phyloP scores from a whole-genome alignment of 1,139 yeast species.

The Hansenula anomala region DNA sequence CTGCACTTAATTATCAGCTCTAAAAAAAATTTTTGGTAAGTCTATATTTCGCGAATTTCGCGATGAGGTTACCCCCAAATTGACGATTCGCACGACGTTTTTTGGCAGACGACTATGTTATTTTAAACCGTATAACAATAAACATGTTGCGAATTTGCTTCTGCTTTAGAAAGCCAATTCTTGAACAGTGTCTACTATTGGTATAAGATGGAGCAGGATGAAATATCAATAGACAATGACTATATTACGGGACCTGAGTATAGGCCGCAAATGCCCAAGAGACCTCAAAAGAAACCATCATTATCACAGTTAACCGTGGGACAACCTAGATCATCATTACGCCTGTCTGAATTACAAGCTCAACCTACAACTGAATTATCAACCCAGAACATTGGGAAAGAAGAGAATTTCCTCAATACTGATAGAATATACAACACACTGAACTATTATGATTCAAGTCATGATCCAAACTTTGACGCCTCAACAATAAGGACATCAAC shows the following conservation, averaged over 20 bases:
- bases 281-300: conserved; percentile 17
- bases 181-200: too few relatives aligned
- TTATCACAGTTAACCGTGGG: conserved; percentile 17
- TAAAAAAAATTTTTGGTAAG: too few relatives aligned
- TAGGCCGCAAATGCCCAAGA: conserved; percentile 8
- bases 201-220: conserved; percentile 1
- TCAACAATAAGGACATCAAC: conserved; percentile 19
- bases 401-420: conserved; percentile 4
- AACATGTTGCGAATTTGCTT: not conserved
- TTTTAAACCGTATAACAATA: not conserved
- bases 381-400: conserved; percentile 10
- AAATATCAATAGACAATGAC: not conserved
- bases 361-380: conserved; percentile 22
- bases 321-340: conserved; percentile 6
- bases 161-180: too few relatives aligned
- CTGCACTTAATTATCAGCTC: too few relatives aligned
- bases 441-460: conserved; percentile 7
- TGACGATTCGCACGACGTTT: too few relatives aligned
- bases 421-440: conserved; percentile 10
- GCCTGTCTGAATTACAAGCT: conserved; percentile 18
- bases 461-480: conserved; percentile 10
- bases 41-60: not conserved
- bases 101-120: too few relatives aligned
- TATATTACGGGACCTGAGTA: conserved; percentile 1
- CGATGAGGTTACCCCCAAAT: conserved; percentile 1